A percentile compares a stretch with the other conserved stretches of the same genome.
phyloP scores from a whole-genome alignment of 768 basidiomycete species.

The Pulveroboletus sp. region DNA sequence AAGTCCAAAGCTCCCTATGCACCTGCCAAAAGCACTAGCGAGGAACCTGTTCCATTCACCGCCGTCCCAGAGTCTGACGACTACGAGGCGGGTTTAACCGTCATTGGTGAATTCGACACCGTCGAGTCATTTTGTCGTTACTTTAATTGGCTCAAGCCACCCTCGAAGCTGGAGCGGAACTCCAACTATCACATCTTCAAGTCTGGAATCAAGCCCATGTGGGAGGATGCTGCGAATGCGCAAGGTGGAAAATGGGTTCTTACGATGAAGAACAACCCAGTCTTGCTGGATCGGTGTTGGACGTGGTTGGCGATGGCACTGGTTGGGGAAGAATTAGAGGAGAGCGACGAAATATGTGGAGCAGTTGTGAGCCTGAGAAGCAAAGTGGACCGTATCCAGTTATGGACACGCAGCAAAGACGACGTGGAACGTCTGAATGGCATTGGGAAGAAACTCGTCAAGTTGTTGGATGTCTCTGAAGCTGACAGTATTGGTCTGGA shows the following conservation, averaged over 20 bases:
- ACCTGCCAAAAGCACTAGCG: slow-evolving; percentile 10
- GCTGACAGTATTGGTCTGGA: slow-evolving; percentile 83
- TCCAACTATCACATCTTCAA: slow-evolving; percentile 97
- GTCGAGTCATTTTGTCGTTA: slow-evolving; percentile 90
- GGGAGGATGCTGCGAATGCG: slow-evolving; percentile 92
- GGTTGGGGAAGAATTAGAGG: slow-evolving; percentile 65
- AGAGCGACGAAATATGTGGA: slow-evolving; percentile 73
- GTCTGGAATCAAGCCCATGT: slow-evolving; percentile 93
- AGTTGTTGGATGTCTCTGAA: slow-evolving; percentile 80
- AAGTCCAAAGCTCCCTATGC: slow-evolving; percentile 61
- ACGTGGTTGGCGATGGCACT: slow-evolving; percentile 88
- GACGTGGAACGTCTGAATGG: slow-evolving; percentile 83
- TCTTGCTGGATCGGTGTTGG: slow-evolving; percentile 85
- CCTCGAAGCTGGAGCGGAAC: slow-evolving; percentile 83
- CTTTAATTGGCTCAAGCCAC: slow-evolving; percentile 93
- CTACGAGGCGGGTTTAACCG: slow-evolving; percentile 83
- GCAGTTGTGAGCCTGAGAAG: slow-evolving; percentile 85
- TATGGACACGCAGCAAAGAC: slow-evolving; percentile 87
- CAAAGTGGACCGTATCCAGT: slow-evolving; percentile 87
- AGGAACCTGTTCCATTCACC: slow-evolving; percentile 31
- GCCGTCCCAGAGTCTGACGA: slow-evolving; percentile 62
- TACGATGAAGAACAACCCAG: slow-evolving; percentile 84
- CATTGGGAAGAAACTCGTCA: slow-evolving; percentile 81
- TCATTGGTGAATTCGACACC: slow-evolving; percentile 87
- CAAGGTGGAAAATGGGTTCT: slow-evolving; percentile 95